Evolutionary conservation across 108 stramenopile genomes (phyloP), one percentile per base, ranked within the genome.

Genomic region (Schizochytrium sp.): DNA sequence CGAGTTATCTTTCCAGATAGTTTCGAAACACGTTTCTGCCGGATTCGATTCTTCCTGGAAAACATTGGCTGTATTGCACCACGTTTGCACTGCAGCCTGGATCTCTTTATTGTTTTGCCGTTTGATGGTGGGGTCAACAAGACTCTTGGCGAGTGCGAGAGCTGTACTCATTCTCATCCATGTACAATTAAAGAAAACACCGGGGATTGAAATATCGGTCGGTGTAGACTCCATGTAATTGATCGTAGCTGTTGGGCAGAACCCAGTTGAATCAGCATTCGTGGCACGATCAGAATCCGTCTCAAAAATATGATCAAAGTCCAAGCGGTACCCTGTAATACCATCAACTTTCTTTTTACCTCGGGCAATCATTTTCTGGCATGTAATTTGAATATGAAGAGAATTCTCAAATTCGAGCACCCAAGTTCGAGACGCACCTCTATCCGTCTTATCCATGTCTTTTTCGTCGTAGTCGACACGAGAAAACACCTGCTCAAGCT

Each of bases 41-140:
- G 17, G 0, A 53, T 83, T 28, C 8, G 7, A 1, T 13, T 83
- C 5, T 0, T 8, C 38, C n/a, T n/a, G 8, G 15, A 41, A 72
- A 41, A 72, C 40, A 53, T 83, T 83, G 12, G 76, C 76, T 5
- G 47, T 83, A n/a, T 55, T 47, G 76, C 76, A 83, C 76, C 76
- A 83, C 15, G 49, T 40, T 38, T 10, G 2, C 50, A 83, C 47
- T 17, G 50, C 76, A 28, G 49, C 53, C 0, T 13, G 0, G 76
- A 83, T 83, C 76, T 83, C 50, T 5, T 17, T 40, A 13, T 17
- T 47, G 15, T 28, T 28, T 28, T 28, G 28, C 28, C 28, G 28
- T 28, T 47, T 83, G 19, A 44, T 69, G 12, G 64, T 44, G 28
- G 64, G 40, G 12, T 7, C 64, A 15, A 69, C 64, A 69, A 69